phyloP scores from a whole-genome alignment of 2,329 filamentous ascomycete species.

The Pseudogymnoascus sp. region DNA sequence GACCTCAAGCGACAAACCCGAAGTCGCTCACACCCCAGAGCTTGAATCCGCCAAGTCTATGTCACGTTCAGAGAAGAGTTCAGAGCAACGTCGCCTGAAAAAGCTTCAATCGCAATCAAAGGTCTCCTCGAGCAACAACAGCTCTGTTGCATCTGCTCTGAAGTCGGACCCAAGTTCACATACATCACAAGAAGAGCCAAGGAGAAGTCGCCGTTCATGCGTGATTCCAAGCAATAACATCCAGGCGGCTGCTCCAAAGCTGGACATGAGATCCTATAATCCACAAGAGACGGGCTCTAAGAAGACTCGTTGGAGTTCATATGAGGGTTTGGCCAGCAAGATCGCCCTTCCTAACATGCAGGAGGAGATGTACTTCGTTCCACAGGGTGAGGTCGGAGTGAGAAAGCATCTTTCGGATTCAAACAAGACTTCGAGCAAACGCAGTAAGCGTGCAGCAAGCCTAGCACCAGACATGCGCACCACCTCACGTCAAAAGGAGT shows the following conservation, averaged over 20 bases:
- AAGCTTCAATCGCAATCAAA: neutral
- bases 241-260: neutral
- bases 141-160: neutral
- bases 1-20: neutral
- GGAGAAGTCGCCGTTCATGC: neutral
- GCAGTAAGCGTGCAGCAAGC: neutral
- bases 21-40: neutral
- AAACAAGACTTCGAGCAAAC: neutral
- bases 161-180: neutral
- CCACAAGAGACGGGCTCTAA: neutral
- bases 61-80: neutral
- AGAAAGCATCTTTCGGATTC: neutral
- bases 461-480: neutral
- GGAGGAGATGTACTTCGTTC: neutral
- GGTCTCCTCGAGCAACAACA: neutral
- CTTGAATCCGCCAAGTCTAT: neutral
- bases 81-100: neutral
- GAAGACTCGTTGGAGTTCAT: neutral
- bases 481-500: neutral
- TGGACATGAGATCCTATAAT: neutral
- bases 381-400: neutral
- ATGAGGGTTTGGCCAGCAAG: neutral
- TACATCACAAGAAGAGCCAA: neutral
- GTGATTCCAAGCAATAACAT: neutral
- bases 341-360: neutral